Evolutionary conservation across 108 stramenopile species (phyloP).

Genomic region (Nitzschia putrida): DNA sequence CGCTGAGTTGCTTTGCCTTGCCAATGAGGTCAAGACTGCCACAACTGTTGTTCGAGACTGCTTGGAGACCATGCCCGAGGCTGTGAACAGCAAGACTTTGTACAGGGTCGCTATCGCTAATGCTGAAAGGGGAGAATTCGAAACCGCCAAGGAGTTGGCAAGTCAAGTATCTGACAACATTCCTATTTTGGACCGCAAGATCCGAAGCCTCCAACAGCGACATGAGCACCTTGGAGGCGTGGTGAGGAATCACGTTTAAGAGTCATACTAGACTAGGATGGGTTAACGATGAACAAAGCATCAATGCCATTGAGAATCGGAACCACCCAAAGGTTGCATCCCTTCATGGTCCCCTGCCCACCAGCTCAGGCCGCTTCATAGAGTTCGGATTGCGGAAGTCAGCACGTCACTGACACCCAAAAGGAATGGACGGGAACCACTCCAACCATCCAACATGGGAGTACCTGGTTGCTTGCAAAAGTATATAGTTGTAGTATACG

Average conservation of each 20-base stretch:
- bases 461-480: too few relatives aligned
- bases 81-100: constrained; percentile 39
- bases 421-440: too few relatives aligned
- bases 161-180: constrained; percentile 17
- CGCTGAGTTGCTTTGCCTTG: constrained; percentile 38
- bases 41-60: constrained; percentile 28
- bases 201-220: constrained; percentile 30
- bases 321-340: too few relatives aligned
- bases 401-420: too few relatives aligned
- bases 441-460: too few relatives aligned
- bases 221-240: constrained; percentile 4
- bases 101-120: constrained; percentile 34
- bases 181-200: constrained; percentile 23
- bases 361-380: too few relatives aligned
- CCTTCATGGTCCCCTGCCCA: too few relatives aligned
- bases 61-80: neutral
- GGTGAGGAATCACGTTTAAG: neutral
- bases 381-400: too few relatives aligned
- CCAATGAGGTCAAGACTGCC: constrained; percentile 42
- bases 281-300: too few relatives aligned
- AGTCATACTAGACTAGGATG: too few relatives aligned
- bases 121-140: constrained; percentile 34
- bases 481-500: too few relatives aligned
- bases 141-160: constrained; percentile 31
- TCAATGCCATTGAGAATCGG: too few relatives aligned